Percentiles rank a stretch among this genome's conserved stretches.
These are phyloP conservation scores for Circinella minor DNA, from an alignment of 371 early-diverging fungal genomes.

Conservation along the genomic window DNA sequence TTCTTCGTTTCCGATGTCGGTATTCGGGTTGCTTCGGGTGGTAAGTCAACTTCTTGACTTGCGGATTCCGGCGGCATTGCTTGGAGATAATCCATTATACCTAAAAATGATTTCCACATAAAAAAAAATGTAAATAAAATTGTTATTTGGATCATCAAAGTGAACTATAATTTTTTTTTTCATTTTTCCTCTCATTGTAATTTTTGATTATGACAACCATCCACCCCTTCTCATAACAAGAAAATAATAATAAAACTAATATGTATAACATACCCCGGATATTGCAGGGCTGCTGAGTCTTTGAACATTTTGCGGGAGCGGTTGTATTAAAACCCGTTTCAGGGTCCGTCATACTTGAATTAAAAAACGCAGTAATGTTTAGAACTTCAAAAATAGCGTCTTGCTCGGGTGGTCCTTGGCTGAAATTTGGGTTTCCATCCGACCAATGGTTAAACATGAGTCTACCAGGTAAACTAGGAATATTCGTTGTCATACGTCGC, in stretches of 20 bases:
- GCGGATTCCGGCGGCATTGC: neutral
- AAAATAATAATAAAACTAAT: neutral
- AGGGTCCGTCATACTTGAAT: slow-evolving; percentile 14
- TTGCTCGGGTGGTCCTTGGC: slow-evolving; percentile 30
- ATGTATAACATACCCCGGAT: slow-evolving; percentile 8
- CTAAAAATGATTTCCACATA: neutral
- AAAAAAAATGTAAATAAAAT: no score
- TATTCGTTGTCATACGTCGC: slow-evolving; percentile 24
- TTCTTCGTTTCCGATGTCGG: neutral
- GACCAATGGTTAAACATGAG: slow-evolving; percentile 43
- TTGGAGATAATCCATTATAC: slow-evolving; percentile 1
- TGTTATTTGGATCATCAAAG: no score
- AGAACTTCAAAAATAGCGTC: slow-evolving; percentile 25
- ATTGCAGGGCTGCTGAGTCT: slow-evolving; percentile 17
- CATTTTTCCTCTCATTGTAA: no score
- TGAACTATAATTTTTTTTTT: no score
- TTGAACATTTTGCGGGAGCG: slow-evolving; percentile 7
- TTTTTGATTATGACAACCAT: no score
- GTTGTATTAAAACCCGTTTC: slow-evolving; percentile 5
- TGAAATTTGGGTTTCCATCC: slow-evolving; percentile 40
- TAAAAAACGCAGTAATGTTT: slow-evolving; percentile 29
- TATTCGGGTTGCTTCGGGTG: slow-evolving; percentile 5
- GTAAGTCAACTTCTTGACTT: neutral
- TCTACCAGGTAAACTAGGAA: slow-evolving; percentile 29
- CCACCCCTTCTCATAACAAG: no score